Evolutionary conservation across 345 rosid genomes (phyloP), one percentile per base, ranked within the genome.

Genomic region (Lepidium africanum): DNA sequence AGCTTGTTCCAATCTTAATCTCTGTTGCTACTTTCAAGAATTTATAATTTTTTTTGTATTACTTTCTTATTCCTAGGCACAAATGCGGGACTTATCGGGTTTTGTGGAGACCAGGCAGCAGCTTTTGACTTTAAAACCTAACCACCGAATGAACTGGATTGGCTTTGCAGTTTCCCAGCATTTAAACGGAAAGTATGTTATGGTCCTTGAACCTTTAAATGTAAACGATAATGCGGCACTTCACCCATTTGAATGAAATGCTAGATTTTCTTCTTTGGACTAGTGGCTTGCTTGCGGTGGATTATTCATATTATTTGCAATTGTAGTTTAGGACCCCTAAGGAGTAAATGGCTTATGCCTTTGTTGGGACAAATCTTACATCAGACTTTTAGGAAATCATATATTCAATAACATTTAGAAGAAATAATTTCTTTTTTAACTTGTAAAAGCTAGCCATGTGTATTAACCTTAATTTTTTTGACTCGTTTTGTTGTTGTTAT

Each of bases 131-230:
- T 71, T 95, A 76, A 95, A 95, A 74, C 97, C 99, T 67, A 95
- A 91, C 81, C 99, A 89, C 62, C 96, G 98, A 63, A 87, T 91
- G 98, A 95, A 95, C 71, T 95, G 99, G 99, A 95, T 95, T 73
- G 99, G 99, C 52, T 95, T 95, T 86, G 92, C 97, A 25, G 99
- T 95, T 76, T 83, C 99, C 71, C 96, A 95, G 60, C 98, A 95
- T 83, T 78, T 95, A 67, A 85, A 91, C 75, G 73, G 85, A 17
- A 84, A 95, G 99, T 95, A 85, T 56, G 82, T 19, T 73, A 64
- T 60, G 50, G 43, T 67, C 64, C 76, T 59, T 76, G 63, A 50
- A 49, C 56, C 70, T 55, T 57, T 54, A 36, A 63, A 55, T 25
- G 10, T 37, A 3, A 36, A 27, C 32, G 55, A 64, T 33, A 15